phyloP scores from a whole-genome alignment of 768 basidiomycete species.

The Kwoniella botswanensis region DNA sequence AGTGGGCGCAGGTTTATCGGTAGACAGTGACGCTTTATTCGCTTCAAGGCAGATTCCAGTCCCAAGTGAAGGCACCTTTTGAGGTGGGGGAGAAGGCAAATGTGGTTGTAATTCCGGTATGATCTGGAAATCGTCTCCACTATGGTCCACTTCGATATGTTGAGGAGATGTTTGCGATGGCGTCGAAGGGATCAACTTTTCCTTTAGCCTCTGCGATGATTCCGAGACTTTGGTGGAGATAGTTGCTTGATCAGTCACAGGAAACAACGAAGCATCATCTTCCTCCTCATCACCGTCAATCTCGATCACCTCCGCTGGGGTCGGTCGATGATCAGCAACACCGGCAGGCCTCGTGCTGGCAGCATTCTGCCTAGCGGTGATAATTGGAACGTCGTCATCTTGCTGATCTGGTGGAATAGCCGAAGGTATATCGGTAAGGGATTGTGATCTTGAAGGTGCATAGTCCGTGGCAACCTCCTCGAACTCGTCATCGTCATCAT shows the following conservation, averaged over 20 bases:
- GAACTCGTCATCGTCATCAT: slow-evolving; percentile 48
- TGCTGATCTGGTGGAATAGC: neutral
- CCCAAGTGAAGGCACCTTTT: neutral
- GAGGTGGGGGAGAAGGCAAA: neutral
- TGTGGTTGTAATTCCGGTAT: slow-evolving; percentile 12
- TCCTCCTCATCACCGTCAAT: slow-evolving; percentile 27
- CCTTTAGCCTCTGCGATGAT: neutral
- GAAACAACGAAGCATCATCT: slow-evolving; percentile 13
- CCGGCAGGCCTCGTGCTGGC: slow-evolving; percentile 14
- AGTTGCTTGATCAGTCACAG: neutral
- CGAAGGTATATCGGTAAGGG: slow-evolving; percentile 1
- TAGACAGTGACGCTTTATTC: neutral
- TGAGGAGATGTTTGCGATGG: neutral
- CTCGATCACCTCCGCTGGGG: slow-evolving; percentile 20
- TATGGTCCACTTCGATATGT: neutral
- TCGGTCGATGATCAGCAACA: slow-evolving; percentile 4
- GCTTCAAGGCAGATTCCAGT: too few relatives aligned
- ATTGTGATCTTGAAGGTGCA: slow-evolving; percentile 7
- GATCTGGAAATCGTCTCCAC: neutral
- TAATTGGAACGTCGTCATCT: slow-evolving; percentile 18
- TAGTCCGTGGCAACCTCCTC: slow-evolving; percentile 39
- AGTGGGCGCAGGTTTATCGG: neutral
- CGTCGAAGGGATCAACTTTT: neutral
- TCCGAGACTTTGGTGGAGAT: neutral
- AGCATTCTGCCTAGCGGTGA: slow-evolving; percentile 11